Evolutionary conservation across 805 yeast species (phyloP), one percentile per base, ranked within the genome.

Genomic region (Debaryomyces tyrocola): DNA sequence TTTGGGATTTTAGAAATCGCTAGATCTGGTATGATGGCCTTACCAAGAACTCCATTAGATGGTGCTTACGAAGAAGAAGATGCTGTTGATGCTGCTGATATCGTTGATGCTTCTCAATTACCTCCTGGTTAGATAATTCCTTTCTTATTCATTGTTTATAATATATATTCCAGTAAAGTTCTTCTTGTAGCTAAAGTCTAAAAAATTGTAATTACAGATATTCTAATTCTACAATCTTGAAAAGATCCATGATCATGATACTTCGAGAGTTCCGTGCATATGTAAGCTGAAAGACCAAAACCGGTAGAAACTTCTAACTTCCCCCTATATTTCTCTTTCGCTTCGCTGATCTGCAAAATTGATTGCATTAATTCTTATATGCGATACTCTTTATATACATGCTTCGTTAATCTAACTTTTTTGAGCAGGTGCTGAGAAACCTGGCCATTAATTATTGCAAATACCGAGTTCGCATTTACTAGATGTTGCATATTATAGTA

Each of bases 21-120:
- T 37, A 83, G 99, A 73, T 86, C 96, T 20, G 99, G 99, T 73
- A 89, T 92, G 95, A 90, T 94, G 92, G 99, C 98, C 8, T 79
- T 94, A 60, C 95, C 98, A 62, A 85, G 97, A 79, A 89, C 98
- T 41, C 97, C 96, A 37, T 72, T 90, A 56, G 88, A 84, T 53
- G 71, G 70, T 18, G 66, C 62, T 37, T 60, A 62, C 33, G 71
- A 66, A 37, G 78, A 71, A 15, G 82, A 77, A 24, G 85, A 78
- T 8, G 53, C 55, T 10, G 77, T 71, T 10, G 83, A 80, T 49
- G 87, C 84, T 31, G 68, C 74, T 46, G 88, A 86, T 46, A 80
- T 83, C 55, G 96, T 90, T 50, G 98, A 92, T 66, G 86, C 85
- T 54, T 79, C 92, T 45, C 89, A 85, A 69, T 79, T 92, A 61